Conservation (phyloP, 2,329 filamentous ascomycete species). For the Elsinoe fawcettii region DNA sequence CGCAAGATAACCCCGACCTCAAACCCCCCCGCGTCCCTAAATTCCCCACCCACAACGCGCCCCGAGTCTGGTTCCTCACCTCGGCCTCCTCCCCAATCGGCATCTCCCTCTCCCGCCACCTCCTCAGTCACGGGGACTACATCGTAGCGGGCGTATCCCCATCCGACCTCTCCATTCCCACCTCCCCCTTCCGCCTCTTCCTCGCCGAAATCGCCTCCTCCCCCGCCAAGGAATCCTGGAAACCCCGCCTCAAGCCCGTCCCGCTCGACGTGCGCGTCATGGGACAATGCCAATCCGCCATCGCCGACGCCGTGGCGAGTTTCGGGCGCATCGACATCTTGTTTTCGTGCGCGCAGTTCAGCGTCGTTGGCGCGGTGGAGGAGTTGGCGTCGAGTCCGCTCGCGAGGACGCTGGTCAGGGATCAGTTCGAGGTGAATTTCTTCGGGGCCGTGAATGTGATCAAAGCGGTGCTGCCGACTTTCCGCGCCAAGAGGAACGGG, state of each 20-base stretch:
- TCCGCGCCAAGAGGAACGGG: constrained; percentile 72
- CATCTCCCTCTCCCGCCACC: constrained; percentile 69
- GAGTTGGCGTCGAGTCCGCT: constrained; percentile 68
- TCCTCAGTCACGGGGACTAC: constrained; percentile 86
- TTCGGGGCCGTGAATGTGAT: constrained; percentile 96
- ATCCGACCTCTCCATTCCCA: constrained; percentile 65
- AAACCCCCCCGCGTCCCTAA: constrained; percentile 36
- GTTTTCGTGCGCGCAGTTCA: constrained; percentile 82
- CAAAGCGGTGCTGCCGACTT: constrained; percentile 72
- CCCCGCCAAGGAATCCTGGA: constrained; percentile 63
- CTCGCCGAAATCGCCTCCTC: constrained; percentile 47
- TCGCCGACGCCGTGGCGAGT: constrained; percentile 75
- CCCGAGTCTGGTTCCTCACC: constrained; percentile 89
- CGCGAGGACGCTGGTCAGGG: constrained; percentile 70
- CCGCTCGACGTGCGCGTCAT: constrained; percentile 52
- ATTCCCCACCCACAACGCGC: constrained; percentile 55
- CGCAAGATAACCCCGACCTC: constrained; percentile 18
- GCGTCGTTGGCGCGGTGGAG: constrained; percentile 83
- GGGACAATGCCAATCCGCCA: constrained; percentile 70
- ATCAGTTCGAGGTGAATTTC: constrained; percentile 92
- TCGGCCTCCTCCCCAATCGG: constrained; percentile 77
- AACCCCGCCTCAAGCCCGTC: constrained; percentile 62
- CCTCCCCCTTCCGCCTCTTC: constrained; percentile 71
- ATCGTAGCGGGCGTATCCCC: constrained; percentile 78
- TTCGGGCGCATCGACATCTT: constrained; percentile 88